Base-by-base conservation (phyloP, 2,329 filamentous ascomycete species). In the Lasiodiplodia theobromae region DNA sequence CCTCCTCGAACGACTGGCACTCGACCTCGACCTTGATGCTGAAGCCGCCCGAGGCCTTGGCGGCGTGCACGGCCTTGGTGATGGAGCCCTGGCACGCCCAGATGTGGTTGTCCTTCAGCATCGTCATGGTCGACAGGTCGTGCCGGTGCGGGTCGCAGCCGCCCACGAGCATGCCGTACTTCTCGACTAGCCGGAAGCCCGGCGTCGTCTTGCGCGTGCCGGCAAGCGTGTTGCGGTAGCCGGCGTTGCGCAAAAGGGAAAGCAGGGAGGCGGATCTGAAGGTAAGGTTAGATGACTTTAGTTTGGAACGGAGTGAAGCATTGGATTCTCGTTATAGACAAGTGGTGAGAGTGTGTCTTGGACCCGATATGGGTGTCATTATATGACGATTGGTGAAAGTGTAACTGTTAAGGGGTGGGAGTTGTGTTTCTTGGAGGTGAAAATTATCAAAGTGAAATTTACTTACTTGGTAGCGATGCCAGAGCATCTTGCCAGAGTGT, bases 101-200 rank as follows among this genome's bases (percentile, higher is more conserved):
- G 68, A 99, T 91, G 81, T 99, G 96, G 81, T 99, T 99, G 82
- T 99, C 96, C 84, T 99, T 99, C 72, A 99, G 86, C 96, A 99
- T 99, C 68, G 94, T 94, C 96, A 99, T 98, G 72, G 91, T 88
- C 78, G 79, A 82, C 2, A 99, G 85, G 79, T 99, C 96, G 82
- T 97, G 93, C 38, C 96, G 86, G 80, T 99, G 96, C 2, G 91
- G 88, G 81, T 99, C 96, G 18, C 93, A 94, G 12, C 96, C 96
- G 68, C 95, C 96, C 18, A 97, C 91, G 25, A 97, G 84, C 91
- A 99, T 97, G 73, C 94, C 96, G 80, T 99, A 99, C 83, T 99
- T 99, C 82, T 99, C 96, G 11, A 98, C 94, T 4, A 98, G 83
- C 12, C 96, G 87, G 82, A 98, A 99, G 0, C 96, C 96, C 0